phyloP scores from a whole-genome alignment of 768 basidiomycete genomes.

The Piloderma croceum region DNA sequence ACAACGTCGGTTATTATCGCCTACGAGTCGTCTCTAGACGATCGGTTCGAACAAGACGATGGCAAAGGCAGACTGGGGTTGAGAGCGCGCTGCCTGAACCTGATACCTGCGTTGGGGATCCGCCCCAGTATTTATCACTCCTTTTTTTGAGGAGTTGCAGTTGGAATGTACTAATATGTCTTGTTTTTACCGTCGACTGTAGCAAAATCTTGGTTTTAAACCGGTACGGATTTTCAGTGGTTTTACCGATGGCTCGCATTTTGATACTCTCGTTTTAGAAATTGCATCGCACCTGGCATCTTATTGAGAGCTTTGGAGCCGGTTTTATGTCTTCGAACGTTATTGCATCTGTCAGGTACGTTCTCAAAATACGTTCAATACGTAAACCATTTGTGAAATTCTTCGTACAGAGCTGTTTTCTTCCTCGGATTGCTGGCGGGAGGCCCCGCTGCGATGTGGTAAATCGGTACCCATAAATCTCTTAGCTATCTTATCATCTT shows the following conservation, averaged over 20 bases:
- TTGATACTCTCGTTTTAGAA: conserved; percentile 52
- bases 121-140: conserved; percentile 58
- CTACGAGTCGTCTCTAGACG: conserved; percentile 15
- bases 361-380: conserved; percentile 5
- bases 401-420: conserved; percentile 53
- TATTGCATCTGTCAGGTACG: conserved; percentile 77
- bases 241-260: too few relatives aligned
- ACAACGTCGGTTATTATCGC: conserved; percentile 19
- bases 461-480: conserved; percentile 4
- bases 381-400: not conserved
- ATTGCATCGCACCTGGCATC: conserved; percentile 81
- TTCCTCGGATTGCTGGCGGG: conserved; percentile 82
- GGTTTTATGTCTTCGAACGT: conserved; percentile 89
- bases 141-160: conserved; percentile 31
- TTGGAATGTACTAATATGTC: conserved; percentile 32
- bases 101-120: conserved; percentile 99
- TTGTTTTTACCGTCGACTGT: conserved; percentile 43
- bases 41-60: conserved; percentile 21
- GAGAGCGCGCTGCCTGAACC: conserved; percentile 98
- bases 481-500: not conserved
- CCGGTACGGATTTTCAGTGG: conserved; percentile 49
- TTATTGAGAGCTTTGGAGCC: conserved; percentile 80
- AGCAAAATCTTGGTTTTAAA: conserved; percentile 78
- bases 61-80: conserved; percentile 51
- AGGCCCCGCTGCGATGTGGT: conserved; percentile 86